A percentile compares a stretch with the other conserved stretches of the same genome.
These are phyloP conservation scores for Canariomyces notabilis DNA, from an alignment of 2,329 filamentous ascomycete species.

Conservation along the genomic window DNA sequence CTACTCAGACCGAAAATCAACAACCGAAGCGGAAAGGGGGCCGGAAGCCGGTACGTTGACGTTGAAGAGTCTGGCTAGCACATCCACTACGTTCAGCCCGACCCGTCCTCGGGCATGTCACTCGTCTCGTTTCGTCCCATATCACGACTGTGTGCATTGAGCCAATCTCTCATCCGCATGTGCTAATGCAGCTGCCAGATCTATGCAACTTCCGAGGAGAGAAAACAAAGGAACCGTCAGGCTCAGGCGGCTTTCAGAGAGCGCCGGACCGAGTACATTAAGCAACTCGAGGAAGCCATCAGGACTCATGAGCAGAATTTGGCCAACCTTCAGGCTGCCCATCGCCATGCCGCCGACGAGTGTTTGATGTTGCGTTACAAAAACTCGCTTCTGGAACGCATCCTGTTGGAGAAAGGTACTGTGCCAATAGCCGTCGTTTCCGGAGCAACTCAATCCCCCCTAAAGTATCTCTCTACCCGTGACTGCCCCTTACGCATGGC, in stretches of 20 bases:
- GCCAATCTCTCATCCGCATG: not conserved
- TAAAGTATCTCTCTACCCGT: no score
- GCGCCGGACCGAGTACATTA: conserved; percentile 97
- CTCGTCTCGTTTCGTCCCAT: conserved; percentile 5
- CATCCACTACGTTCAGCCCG: conserved; percentile 3
- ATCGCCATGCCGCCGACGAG: conserved; percentile 90
- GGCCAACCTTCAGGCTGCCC: conserved; percentile 86
- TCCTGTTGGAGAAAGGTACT: conserved; percentile 89
- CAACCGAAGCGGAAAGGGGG: conserved; percentile 94
- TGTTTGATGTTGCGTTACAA: conserved; percentile 98
- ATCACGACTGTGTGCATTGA: conserved; percentile 6
- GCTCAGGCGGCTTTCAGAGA: conserved; percentile 97
- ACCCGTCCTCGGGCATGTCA: not conserved
- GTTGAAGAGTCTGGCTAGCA: conserved; percentile 4
- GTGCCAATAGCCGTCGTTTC: not conserved
- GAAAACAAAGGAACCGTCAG: conserved; percentile 95
- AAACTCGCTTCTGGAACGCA: conserved; percentile 91
- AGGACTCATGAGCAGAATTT: conserved; percentile 94
- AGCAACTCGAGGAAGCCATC: conserved; percentile 95
- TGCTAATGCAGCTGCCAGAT: conserved; percentile 54
- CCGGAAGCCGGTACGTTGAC: conserved; percentile 78
- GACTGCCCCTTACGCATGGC: not conserved
- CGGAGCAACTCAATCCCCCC: not conserved
- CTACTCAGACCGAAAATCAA: conserved; percentile 47
- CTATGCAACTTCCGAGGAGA: conserved; percentile 96